A percentile compares a stretch with the other conserved stretches of the same genome.
Evolutionary conservation across 129 eudicot species (phyloP).

Genomic region (Helianthus tuberosus): DNA sequence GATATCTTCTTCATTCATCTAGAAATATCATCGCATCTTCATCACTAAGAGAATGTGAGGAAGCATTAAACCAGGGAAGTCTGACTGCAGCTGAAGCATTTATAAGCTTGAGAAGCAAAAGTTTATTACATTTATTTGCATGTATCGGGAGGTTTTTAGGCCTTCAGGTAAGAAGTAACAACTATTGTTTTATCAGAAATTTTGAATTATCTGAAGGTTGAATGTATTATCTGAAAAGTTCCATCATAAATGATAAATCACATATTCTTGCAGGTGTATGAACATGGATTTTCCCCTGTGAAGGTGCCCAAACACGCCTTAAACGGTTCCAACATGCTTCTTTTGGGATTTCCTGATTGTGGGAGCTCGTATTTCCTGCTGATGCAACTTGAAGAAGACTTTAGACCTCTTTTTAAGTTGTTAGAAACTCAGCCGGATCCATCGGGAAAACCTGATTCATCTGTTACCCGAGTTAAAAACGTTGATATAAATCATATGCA

Average conservation of each 20-base stretch:
- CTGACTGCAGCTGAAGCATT: conserved; percentile 74
- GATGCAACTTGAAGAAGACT: conserved; percentile 89
- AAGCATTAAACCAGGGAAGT: conserved; percentile 77
- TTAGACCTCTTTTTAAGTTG: conserved; percentile 72
- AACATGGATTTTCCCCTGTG: conserved; percentile 68
- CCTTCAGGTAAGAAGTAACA: conserved; percentile 62
- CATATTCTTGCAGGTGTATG: conserved; percentile 68
- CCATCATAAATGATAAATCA: background rate
- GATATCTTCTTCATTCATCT: conserved; percentile 76
- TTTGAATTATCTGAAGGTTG: background rate
- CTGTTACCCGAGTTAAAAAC: conserved; percentile 53
- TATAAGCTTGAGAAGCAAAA: conserved; percentile 70
- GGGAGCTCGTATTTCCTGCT: conserved; percentile 87
- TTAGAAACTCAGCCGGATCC: conserved; percentile 73
- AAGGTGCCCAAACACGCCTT: conserved; percentile 72
- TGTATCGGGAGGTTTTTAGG: conserved; percentile 85
- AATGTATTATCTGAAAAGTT: background rate
- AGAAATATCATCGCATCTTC: conserved; percentile 66
- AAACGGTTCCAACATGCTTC: conserved; percentile 66
- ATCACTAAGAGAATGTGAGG: conserved; percentile 80
- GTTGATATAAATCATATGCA: conserved; percentile 69
- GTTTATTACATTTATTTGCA: conserved; percentile 82
- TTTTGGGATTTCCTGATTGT: conserved; percentile 97
- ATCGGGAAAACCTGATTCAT: conserved; percentile 57
- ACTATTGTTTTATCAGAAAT: conserved; percentile 1